Evolutionary conservation across 75 land plant species (phyloP).

Genomic region (Selaginella moellendorffii): DNA sequence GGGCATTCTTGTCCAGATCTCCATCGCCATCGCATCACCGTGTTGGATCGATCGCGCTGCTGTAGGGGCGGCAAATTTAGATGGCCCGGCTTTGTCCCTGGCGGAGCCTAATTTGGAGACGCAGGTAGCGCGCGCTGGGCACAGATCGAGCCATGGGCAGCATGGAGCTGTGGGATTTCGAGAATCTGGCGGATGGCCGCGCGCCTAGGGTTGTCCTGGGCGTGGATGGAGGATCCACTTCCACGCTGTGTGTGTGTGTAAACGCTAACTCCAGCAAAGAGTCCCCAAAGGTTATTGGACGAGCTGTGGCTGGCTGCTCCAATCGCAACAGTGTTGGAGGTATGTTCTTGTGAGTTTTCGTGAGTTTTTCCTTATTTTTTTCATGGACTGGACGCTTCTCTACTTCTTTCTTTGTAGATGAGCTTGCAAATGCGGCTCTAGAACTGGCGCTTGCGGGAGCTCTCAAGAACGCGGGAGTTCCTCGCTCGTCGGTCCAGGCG

Average conservation of each 20-base stretch:
- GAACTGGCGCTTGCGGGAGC: constrained; percentile 66
- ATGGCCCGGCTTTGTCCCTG: too few relatives aligned
- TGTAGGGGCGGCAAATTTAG: too few relatives aligned
- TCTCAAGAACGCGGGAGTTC: constrained; percentile 35
- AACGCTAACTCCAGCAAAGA: constrained; percentile 25
- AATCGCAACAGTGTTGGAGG: constrained; percentile 91
- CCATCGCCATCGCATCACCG: too few relatives aligned
- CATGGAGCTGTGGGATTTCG: background rate
- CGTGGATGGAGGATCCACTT: constrained; percentile 82
- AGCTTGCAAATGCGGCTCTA: constrained; percentile 53
- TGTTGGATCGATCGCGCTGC: too few relatives aligned
- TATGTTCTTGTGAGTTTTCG: constrained; percentile 9
- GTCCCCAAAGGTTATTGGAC: constrained; percentile 37
- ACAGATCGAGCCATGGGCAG: too few relatives aligned
- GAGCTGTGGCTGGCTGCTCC: constrained; percentile 78
- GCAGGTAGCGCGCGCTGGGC: too few relatives aligned
- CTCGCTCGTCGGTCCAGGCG: constrained; percentile 53
- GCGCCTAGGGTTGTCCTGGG: constrained; percentile 43
- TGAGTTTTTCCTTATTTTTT: background rate
- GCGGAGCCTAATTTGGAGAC: too few relatives aligned
- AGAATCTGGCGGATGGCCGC: background rate
- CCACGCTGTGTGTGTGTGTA: constrained; percentile 64
- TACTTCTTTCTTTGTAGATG: constrained; percentile 28
- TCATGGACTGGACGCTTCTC: background rate
- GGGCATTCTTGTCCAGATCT: too few relatives aligned